phyloP scores from a whole-genome alignment of 2,329 filamentous ascomycete genomes.

The Exophiala alcalophila region DNA sequence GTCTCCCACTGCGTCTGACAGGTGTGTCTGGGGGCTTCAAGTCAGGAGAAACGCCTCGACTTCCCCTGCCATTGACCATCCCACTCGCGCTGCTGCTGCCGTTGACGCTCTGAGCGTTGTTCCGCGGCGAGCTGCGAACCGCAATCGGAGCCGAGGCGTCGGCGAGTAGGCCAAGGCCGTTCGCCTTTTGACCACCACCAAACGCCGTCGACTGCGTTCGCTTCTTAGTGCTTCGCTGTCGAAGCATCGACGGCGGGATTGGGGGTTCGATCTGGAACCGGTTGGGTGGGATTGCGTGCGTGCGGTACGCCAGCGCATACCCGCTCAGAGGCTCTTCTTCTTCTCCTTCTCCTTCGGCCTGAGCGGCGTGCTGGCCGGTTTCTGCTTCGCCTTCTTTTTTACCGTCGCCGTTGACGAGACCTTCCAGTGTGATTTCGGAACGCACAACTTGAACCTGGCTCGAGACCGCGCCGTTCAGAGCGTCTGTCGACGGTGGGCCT shows the following conservation, averaged over 20 bases:
- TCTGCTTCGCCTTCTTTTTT: slow-evolving; percentile 1
- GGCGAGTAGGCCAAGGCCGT: slow-evolving; percentile 8
- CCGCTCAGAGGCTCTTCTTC: slow-evolving; percentile 18
- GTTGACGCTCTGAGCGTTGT: slow-evolving; percentile 19
- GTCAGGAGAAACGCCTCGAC: slow-evolving; percentile 11
- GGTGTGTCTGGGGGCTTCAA: slow-evolving; percentile 18
- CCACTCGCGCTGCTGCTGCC: slow-evolving; percentile 11
- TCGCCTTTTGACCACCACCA: slow-evolving; percentile 12
- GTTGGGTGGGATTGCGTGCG: slow-evolving; percentile 25
- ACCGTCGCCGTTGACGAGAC: slow-evolving; percentile 19
- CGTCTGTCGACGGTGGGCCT: slow-evolving; percentile 28
- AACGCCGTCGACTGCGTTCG: slow-evolving; percentile 20
- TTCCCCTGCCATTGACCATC: slow-evolving; percentile 7
- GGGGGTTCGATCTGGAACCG: slow-evolving; percentile 32
- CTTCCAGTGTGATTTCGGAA: slow-evolving; percentile 19
- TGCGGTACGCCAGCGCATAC: slow-evolving; percentile 29
- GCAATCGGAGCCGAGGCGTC: slow-evolving; percentile 10
- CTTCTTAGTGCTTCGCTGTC: slow-evolving; percentile 26
- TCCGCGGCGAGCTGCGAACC: slow-evolving; percentile 27
- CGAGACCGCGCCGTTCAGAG: slow-evolving; percentile 18
- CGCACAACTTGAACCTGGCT: slow-evolving; percentile 4
- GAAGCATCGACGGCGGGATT: slow-evolving; percentile 29
- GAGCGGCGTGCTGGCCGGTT: neutral
- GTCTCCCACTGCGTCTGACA: slow-evolving; percentile 26
- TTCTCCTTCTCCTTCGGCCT: slow-evolving; percentile 1